Evolutionary conservation across 106 monocot genomes (phyloP), one percentile per base, ranked within the genome.

Genomic region (Acorus gramineus): DNA sequence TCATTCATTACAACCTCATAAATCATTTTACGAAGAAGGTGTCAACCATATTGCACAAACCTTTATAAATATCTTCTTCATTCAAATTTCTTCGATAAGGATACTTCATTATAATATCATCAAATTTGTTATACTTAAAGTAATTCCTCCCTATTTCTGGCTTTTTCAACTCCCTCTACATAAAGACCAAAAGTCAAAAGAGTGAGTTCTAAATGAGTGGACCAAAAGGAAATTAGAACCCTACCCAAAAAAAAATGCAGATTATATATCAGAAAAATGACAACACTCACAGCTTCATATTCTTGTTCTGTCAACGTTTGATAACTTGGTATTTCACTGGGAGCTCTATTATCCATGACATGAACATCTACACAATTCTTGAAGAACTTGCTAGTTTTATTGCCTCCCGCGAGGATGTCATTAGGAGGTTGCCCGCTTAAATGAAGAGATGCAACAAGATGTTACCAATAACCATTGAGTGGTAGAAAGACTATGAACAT

Each of bases 361-460:
- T 91, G 87, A 59, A 87, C 81, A 66, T 81, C 80, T 58, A 81
- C 85, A 52, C 83, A 67, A 45, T 79, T 74, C 65, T 88, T 98
- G 74, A 98, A 98, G 56, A 82, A 98, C 59, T 85, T 98, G 56
- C 73, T 66, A 62, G 88, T 81, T 52, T 81, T 77, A 69, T 98
- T 88, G 57, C 92, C 83, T 71, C 84, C 77, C 66, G 85, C 75
- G 49, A 98, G 81, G 53, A 98, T 11, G 68, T 77, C 69, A 74
- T 98, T 88, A 65, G 98, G 92, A n/a, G 98, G 98, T 58, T 98
- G 91, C 51, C 73, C 82, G 73, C 96, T 96, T 28, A 28, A 28
- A 28, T 28, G 85, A 60, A 85, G 28, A 28, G 28, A 28, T 28
- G 28, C 28, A 28, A 28, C 28, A 28, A 28, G 28, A 28, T 28